phyloP scores from a whole-genome alignment of 2,329 filamentous ascomycete genomes.

The Calonectria pteridis region DNA sequence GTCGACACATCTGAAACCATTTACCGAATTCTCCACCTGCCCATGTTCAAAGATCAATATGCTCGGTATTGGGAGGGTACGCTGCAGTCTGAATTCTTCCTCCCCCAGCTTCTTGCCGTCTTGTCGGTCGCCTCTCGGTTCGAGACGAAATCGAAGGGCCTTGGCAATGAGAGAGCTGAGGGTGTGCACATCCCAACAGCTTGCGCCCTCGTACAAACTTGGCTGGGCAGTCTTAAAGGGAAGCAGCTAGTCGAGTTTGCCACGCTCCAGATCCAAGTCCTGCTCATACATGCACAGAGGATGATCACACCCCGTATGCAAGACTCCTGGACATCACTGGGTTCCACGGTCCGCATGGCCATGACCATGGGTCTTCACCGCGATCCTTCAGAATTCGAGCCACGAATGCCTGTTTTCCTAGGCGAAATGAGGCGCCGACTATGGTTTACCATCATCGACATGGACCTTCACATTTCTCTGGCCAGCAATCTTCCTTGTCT shows the following conservation, averaged over 20 bases:
- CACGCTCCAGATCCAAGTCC: constrained; percentile 66
- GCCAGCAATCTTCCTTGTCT: constrained; percentile 64
- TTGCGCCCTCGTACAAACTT: constrained; percentile 65
- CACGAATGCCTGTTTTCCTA: constrained; percentile 62
- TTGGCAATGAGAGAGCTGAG: constrained; percentile 64
- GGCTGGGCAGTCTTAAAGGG: constrained; percentile 65
- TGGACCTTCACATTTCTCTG: constrained; percentile 68
- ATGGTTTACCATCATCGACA: constrained; percentile 69
- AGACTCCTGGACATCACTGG: constrained; percentile 67
- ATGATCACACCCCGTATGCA: constrained; percentile 65
- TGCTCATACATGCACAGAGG: constrained; percentile 65
- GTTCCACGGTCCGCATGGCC: constrained; percentile 66
- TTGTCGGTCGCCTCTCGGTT: constrained; percentile 67
- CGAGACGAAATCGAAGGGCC: constrained; percentile 62
- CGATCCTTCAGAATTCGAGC: constrained; percentile 66
- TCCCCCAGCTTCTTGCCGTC: constrained; percentile 66
- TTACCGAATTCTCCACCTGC: constrained; percentile 66
- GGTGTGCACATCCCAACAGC: constrained; percentile 70
- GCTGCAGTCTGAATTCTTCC: constrained; percentile 61
- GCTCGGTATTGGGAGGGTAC: constrained; percentile 64
- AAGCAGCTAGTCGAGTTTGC: constrained; percentile 66
- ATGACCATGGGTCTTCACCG: constrained; percentile 72
- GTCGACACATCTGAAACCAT: constrained; percentile 64
- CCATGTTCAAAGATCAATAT: constrained; percentile 64
- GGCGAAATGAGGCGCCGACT: constrained; percentile 67